These are phyloP conservation scores for Trapa incisa DNA, from an alignment of 345 rosid species.

Conservation along the genomic window DNA sequence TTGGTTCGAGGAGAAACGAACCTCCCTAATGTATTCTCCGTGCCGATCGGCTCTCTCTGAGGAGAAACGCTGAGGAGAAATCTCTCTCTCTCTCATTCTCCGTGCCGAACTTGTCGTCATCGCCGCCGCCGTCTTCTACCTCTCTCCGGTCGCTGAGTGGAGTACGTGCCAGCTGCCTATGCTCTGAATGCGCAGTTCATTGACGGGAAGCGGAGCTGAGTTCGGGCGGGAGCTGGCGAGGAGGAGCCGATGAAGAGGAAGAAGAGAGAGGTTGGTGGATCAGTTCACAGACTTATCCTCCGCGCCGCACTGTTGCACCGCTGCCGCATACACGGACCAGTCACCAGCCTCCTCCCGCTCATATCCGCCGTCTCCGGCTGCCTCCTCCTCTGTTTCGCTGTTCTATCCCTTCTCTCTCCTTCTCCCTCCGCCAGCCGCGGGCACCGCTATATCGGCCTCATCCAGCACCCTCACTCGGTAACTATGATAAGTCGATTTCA, in stretches of 20 bases:
- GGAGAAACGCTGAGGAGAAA: neutral
- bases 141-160: neutral
- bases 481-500: slow-evolving; percentile 2
- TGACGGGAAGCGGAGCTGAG: neutral
- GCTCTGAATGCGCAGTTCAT: neutral
- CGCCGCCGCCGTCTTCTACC: neutral
- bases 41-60: too few species aligned
- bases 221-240: too few species aligned
- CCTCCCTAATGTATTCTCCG: neutral
- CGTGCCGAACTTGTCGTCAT: too few species aligned
- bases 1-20: neutral
- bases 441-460: slow-evolving; percentile 13
- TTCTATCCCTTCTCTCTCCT: slow-evolving; percentile 29
- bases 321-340: slow-evolving; percentile 37
- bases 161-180: neutral
- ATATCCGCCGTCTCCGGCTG: slow-evolving; percentile 46
- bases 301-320: slow-evolving; percentile 27
- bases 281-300: slow-evolving; percentile 8
- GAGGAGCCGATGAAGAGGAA: neutral
- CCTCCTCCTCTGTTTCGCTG: slow-evolving; percentile 42
- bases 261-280: slow-evolving; percentile 5
- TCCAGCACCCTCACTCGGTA: slow-evolving; percentile 11
- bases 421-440: slow-evolving; percentile 17
- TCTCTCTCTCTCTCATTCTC: neutral
- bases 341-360: slow-evolving; percentile 31